A percentile compares a stretch with the other conserved stretches of the same genome.
phyloP scores from a whole-genome alignment of 2,329 filamentous ascomycete genomes.

The Penicillium sp. region DNA sequence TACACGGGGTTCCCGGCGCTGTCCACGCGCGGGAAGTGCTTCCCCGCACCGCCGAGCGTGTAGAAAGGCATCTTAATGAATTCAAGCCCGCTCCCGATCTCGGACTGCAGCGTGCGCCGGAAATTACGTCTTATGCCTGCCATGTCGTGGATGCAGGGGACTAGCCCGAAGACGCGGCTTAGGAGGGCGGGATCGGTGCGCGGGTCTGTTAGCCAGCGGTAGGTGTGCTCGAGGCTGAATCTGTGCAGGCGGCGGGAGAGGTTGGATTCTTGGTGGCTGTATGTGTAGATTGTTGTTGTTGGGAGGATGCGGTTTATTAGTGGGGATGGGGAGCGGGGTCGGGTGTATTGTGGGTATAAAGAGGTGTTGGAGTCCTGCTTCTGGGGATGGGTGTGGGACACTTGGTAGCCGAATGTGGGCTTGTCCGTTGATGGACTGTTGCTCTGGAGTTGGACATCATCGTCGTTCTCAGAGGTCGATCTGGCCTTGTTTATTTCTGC shows the following conservation, averaged over 20 bases:
- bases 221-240: conserved; percentile 61
- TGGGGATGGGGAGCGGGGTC: conserved; percentile 17
- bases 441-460: not conserved
- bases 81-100: conserved; percentile 23
- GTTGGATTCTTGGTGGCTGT: conserved; percentile 64
- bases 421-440: not conserved
- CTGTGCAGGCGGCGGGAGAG: conserved; percentile 73
- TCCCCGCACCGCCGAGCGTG: conserved; percentile 63
- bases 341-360: not conserved
- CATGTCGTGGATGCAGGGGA: conserved; percentile 26
- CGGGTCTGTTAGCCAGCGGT: conserved; percentile 52
- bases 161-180: conserved; percentile 25
- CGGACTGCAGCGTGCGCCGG: conserved; percentile 15
- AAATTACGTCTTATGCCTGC: conserved; percentile 15
- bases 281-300: conserved; percentile 44
- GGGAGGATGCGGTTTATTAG: conserved; percentile 24
- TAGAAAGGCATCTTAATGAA: conserved; percentile 22
- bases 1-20: conserved; percentile 36
- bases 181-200: conserved; percentile 14
- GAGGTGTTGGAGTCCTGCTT: not conserved
- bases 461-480: not conserved
- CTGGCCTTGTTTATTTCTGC: conserved; percentile 14
- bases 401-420: conserved; percentile 16
- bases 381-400: not conserved
- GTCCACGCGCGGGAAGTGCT: conserved; percentile 55